phyloP scores from a whole-genome alignment of 1,284 basidiomycete species.

The Puccinia horiana region DNA sequence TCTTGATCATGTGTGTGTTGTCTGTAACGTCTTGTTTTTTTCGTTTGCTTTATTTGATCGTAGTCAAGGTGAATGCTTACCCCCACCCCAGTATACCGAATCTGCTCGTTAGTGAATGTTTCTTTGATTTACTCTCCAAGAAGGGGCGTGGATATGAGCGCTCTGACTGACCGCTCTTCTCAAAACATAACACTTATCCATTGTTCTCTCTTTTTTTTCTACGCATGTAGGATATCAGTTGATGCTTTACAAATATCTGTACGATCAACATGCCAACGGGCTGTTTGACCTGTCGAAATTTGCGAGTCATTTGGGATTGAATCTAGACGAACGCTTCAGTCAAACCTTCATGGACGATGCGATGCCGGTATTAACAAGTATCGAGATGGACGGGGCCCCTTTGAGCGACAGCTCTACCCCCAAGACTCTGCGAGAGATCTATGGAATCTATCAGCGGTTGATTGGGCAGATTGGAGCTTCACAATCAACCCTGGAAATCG shows the following conservation, averaged over 20 bases:
- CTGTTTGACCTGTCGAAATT: constrained; percentile 30
- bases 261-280: constrained; percentile 32
- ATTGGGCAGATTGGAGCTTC: constrained; percentile 1
- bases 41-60: background rate
- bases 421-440: constrained; percentile 24
- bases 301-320: constrained; percentile 1
- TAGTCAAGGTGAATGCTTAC: constrained; percentile 25
- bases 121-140: too few relatives aligned
- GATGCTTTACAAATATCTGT: constrained; percentile 48
- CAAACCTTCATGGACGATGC: constrained; percentile 15
- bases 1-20: background rate
- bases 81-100: constrained; percentile 21
- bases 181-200: background rate
- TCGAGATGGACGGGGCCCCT: background rate
- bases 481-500: constrained; percentile 23
- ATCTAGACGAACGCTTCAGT: constrained; percentile 38
- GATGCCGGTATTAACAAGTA: background rate
- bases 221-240: constrained; percentile 31
- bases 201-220: background rate
- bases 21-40: background rate
- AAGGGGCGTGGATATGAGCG: background rate
- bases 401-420: background rate
- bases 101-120: constrained; percentile 33
- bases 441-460: background rate
- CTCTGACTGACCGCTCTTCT: background rate